phyloP scores from a whole-genome alignment of 305 asterid species.

The Rubia peregrina region DNA sequence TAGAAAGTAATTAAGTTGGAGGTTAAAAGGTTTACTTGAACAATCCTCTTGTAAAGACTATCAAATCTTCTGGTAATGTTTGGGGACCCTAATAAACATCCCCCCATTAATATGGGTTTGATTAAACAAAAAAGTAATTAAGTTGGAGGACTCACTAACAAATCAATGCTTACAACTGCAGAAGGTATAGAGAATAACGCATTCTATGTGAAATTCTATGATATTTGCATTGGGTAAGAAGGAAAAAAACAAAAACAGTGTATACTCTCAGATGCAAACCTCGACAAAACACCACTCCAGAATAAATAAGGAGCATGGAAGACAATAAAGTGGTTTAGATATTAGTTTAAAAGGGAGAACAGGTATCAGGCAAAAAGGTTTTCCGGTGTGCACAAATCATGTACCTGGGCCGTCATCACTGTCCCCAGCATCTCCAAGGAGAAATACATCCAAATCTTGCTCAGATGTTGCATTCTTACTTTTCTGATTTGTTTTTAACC shows the following conservation, averaged over 20 bases:
- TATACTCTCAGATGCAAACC: background rate
- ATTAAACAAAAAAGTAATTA: too few relatives aligned
- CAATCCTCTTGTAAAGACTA: too few relatives aligned
- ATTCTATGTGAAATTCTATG: background rate
- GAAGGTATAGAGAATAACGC: background rate
- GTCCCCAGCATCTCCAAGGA: constrained; percentile 65
- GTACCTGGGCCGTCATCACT: constrained; percentile 71
- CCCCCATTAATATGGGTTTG: too few relatives aligned
- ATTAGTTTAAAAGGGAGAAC: background rate
- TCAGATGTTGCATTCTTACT: constrained; percentile 47
- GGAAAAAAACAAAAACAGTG: background rate
- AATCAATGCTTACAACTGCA: background rate
- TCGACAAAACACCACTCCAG: background rate
- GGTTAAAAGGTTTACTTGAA: too few relatives aligned
- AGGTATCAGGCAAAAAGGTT: background rate
- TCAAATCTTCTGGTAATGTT: too few relatives aligned
- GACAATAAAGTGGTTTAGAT: background rate
- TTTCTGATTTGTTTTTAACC: constrained; percentile 33
- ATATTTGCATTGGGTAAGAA: background rate
- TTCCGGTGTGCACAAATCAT: constrained; percentile 2
- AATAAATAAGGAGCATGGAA: background rate
- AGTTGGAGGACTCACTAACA: constrained; percentile 4
- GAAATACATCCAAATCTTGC: constrained; percentile 76
- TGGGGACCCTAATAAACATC: too few relatives aligned
- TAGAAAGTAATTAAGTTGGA: background rate